Conservation (phyloP, 2,329 filamentous ascomycete species). For the Graphiopsis chlorocephala region DNA sequence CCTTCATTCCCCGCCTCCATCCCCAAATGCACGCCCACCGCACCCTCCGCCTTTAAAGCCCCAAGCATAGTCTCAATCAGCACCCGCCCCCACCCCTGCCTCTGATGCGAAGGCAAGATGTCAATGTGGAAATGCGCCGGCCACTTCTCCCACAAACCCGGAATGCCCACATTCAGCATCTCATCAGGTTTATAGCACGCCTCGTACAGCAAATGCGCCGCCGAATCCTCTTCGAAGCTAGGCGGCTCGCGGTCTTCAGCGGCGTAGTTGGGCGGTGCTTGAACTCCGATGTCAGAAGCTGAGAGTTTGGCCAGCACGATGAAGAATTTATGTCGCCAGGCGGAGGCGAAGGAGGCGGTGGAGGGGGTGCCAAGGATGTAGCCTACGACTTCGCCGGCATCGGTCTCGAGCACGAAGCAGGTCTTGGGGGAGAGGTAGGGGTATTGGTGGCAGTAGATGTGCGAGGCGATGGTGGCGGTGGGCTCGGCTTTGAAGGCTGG, state of each 20-base stretch:
- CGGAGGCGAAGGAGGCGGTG: slow-evolving; percentile 29
- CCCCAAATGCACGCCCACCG: slow-evolving; percentile 36
- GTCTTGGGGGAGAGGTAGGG: slow-evolving; percentile 30
- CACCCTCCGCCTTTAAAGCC: slow-evolving; percentile 26
- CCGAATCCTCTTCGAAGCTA: neutral
- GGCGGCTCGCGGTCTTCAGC: neutral
- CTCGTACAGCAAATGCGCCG: slow-evolving; percentile 9
- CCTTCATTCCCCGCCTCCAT: slow-evolving; percentile 35
- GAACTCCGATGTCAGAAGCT: neutral
- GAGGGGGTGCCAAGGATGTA: slow-evolving; percentile 38
- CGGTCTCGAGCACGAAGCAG: slow-evolving; percentile 38
- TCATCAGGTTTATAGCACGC: slow-evolving; percentile 20
- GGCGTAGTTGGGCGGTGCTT: neutral
- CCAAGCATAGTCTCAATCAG: slow-evolving; percentile 32
- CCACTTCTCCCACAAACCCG: slow-evolving; percentile 27
- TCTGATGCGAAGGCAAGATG: slow-evolving; percentile 35
- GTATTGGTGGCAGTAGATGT: slow-evolving; percentile 32
- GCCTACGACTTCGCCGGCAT: slow-evolving; percentile 34
- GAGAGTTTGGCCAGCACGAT: slow-evolving; percentile 21
- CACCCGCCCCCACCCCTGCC: slow-evolving; percentile 32
- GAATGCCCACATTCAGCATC: slow-evolving; percentile 21
- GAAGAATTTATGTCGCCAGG: slow-evolving; percentile 32
- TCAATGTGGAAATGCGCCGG: slow-evolving; percentile 41
- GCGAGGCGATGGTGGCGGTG: slow-evolving; percentile 3
- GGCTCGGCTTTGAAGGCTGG: slow-evolving; percentile 12